Evolutionary conservation across 1,284 basidiomycete species (phyloP), one percentile per base, ranked within the genome.

Genomic region (Tilletia setariae): DNA sequence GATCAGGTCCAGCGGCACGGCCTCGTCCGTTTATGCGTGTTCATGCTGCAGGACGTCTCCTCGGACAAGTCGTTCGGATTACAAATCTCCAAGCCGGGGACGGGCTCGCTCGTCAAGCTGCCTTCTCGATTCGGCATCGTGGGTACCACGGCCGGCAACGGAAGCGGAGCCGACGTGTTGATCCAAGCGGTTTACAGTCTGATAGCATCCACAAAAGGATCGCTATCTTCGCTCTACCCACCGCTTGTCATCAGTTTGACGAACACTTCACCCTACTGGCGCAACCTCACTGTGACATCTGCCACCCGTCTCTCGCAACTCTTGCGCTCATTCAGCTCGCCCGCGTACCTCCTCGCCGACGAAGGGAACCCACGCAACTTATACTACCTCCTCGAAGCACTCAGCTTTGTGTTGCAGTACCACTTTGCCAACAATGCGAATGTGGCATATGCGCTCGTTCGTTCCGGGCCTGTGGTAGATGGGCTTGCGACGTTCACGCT

Each of bases 321-420:
- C 7, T 91, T 97, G 83, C 89, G 88, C 44, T 91, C 93, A 0
- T 95, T 98, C 80, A 89, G 92, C 0, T 91, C 90, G 70, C 92
- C 95, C 0, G 85, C 88, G 7, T 98, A 97, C 83, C 84, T 98
- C 46, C 85, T 98, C 32, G 90, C 92, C 0, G 94, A 97, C 73
- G 94, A 97, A 83, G 92, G 93, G 6, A 91, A 98, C 81, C 95
- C 95, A 1, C 85, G 94, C 64, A 84, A 97, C 28, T 85, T 96
- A 35, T 97, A 91, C 84, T 95, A 95, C 84, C 89, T 93, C 89
- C 86, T 98, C 53, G 94, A 98, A 82, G 88, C 90, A 3, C 92
- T 97, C 85, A 96, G 94, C 82, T 87, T 89, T 4, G 86, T 96
- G 65, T 86, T 97, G 66, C 85, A 81, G 53, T 74, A 73, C 65